These are phyloP conservation scores for Fusarium sp. DNA, from an alignment of 2,329 filamentous ascomycete genomes.

Conservation along the genomic window DNA sequence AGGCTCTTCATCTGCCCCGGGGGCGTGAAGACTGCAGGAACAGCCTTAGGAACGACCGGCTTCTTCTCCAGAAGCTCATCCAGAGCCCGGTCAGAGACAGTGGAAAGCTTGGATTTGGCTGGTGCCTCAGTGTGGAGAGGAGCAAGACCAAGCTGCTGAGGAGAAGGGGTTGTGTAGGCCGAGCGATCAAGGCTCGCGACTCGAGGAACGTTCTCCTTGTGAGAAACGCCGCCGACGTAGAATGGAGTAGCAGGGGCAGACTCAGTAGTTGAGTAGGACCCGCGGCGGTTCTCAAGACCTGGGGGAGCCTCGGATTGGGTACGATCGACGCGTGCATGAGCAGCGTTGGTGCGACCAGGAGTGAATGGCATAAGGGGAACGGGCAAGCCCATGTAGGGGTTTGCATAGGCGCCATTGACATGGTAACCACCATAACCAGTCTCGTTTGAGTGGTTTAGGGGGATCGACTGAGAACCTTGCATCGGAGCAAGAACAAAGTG, in stretches of 20 bases:
- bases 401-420: constrained; percentile 54
- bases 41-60: constrained; percentile 88
- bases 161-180: constrained; percentile 77
- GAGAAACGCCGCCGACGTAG: constrained; percentile 70
- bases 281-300: constrained; percentile 75
- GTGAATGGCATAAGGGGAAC: constrained; percentile 66
- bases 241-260: constrained; percentile 77
- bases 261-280: constrained; percentile 78
- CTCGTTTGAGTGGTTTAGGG: constrained; percentile 55
- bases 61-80: constrained; percentile 80
- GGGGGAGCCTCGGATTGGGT: constrained; percentile 69
- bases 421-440: constrained; percentile 54
- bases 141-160: constrained; percentile 68
- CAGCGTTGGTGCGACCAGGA: constrained; percentile 63
- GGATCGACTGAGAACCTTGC: constrained; percentile 53
- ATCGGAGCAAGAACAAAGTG: constrained; percentile 58
- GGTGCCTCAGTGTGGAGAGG: constrained; percentile 58
- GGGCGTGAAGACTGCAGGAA: constrained; percentile 90
- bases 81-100: constrained; percentile 66
- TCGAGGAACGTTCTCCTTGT: constrained; percentile 73
- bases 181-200: constrained; percentile 74
- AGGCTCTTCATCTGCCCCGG: constrained; percentile 90
- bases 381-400: constrained; percentile 56
- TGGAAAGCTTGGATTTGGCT: constrained; percentile 60
- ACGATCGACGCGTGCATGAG: constrained; percentile 64